Evolutionary conservation across 495 filamentous ascomycete species (phyloP).

Genomic region (Penicillium chermesinum): DNA sequence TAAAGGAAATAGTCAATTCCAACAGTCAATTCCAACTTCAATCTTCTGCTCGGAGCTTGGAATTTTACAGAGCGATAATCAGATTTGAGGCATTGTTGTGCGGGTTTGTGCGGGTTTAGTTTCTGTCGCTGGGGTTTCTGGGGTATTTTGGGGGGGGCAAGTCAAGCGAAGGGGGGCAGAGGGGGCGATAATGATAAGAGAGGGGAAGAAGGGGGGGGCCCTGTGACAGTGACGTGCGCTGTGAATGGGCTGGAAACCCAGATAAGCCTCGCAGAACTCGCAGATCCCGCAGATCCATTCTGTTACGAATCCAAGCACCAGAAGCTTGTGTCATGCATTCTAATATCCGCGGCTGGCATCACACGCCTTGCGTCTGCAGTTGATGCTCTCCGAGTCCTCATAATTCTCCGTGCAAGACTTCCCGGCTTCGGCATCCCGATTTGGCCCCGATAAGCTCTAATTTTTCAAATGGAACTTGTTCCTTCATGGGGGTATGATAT

Average conservation of each 20-base stretch:
- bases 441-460: too few relatives aligned
- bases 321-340: not conserved
- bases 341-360: not conserved
- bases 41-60: not conserved
- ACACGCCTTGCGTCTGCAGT: not conserved
- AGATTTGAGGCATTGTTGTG: too few relatives aligned
- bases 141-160: not conserved
- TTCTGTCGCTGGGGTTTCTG: slow-evolving; percentile 6
- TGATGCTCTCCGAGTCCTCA: not conserved
- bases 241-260: not conserved
- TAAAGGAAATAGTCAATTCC: not conserved
- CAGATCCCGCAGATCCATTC: not conserved
- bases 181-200: not conserved
- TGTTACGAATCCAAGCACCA: not conserved
- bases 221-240: not conserved
- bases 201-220: not conserved
- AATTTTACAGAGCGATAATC: too few relatives aligned
- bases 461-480: too few relatives aligned
- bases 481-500: too few relatives aligned
- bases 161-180: not conserved
- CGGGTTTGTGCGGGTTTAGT: too few relatives aligned
- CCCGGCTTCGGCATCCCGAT: not conserved
- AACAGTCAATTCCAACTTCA: not conserved
- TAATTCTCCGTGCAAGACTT: not conserved
- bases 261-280: not conserved